These are phyloP conservation scores for Cnidoscolus chayamansa DNA, from an alignment of 441 rosid species.

Conservation along the genomic window DNA sequence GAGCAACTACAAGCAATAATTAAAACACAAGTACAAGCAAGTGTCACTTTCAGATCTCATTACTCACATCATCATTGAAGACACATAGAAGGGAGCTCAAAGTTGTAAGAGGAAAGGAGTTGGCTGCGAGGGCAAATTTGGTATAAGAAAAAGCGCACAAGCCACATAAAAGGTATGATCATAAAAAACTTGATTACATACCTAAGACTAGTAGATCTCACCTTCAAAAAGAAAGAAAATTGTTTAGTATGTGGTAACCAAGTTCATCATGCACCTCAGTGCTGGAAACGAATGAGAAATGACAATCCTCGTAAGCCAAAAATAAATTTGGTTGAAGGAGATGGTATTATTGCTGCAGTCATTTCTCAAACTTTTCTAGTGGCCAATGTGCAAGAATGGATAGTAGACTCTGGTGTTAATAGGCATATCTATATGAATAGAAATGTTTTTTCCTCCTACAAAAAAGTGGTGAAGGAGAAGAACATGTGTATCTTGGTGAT, in stretches of 20 bases:
- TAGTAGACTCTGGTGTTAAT: background rate
- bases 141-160: background rate
- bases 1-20: no score
- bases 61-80: no score
- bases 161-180: no score
- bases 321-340: background rate
- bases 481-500: background rate
- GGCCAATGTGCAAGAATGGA: no score
- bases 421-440: constrained; percentile 7
- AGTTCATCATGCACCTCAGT: no score
- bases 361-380: background rate
- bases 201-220: background rate
- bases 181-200: no score
- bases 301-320: background rate
- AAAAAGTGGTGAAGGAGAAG: background rate
- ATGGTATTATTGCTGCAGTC: background rate
- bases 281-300: no score
- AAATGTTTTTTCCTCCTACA: constrained; percentile 7
- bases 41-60: no score
- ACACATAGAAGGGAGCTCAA: background rate
- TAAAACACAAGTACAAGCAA: no score
- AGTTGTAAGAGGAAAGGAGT: background rate
- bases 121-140: background rate
- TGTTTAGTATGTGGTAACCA: background rate
- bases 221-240: background rate